Conservation (phyloP, 495 filamentous ascomycete genomes). For the Tuber calosporum region DNA sequence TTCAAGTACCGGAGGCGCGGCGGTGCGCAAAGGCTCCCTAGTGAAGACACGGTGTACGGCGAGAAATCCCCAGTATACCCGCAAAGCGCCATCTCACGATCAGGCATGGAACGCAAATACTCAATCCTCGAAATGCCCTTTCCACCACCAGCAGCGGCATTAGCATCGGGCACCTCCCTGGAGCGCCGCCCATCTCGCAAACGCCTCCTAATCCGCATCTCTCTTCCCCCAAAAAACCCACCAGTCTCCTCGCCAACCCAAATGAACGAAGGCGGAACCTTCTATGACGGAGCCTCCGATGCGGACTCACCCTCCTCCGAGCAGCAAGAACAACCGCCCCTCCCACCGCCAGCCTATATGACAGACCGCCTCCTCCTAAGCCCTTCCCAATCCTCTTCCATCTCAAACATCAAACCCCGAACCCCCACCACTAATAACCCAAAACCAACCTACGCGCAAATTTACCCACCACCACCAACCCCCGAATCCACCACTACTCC, state of each 20-base stretch:
- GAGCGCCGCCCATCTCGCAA: not conserved
- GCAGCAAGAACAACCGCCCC: not conserved
- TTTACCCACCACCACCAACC: constrained; percentile 18
- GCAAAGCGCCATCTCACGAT: constrained; percentile 13
- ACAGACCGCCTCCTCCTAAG: not conserved
- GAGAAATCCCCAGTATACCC: constrained; percentile 8
- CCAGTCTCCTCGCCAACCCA: not conserved
- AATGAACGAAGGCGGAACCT: not conserved
- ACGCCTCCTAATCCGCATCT: constrained; percentile 15
- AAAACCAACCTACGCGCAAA: not conserved
- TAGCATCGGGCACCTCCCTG: not conserved
- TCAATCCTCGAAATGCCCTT: constrained; percentile 18
- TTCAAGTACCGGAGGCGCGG: not conserved
- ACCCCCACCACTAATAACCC: not conserved
- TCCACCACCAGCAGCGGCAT: constrained; percentile 29
- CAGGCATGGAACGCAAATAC: not conserved
- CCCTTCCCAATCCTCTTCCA: constrained; percentile 31
- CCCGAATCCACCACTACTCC: constrained; percentile 22
- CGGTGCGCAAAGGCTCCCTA: not conserved
- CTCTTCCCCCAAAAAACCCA: constrained; percentile 12
- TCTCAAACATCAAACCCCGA: constrained; percentile 20
- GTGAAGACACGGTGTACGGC: not conserved
- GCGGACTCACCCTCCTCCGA: not conserved
- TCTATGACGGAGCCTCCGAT: not conserved
- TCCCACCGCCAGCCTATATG: not conserved